phyloP scores from a whole-genome alignment of 768 basidiomycete species.

The Lactifluus echinatus region DNA sequence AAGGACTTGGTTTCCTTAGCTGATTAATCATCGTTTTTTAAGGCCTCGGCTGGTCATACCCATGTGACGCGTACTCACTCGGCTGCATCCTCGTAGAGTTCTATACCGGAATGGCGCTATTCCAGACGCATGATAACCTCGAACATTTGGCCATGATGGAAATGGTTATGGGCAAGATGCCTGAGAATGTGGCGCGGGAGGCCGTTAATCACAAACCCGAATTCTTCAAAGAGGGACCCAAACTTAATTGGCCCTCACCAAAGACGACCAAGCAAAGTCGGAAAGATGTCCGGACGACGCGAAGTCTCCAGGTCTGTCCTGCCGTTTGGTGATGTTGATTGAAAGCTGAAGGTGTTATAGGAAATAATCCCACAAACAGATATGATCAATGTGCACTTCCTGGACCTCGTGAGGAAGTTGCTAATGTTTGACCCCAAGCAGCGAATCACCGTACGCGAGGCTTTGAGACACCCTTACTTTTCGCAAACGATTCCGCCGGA shows the following conservation, averaged over 20 bases:
- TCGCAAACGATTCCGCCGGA: conserved; percentile 57
- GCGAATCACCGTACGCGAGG: conserved; percentile 82
- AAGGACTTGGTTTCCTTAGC: not conserved
- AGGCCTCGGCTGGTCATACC: conserved; percentile 98
- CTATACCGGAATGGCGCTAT: conserved; percentile 95
- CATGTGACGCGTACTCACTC: conserved; percentile 96
- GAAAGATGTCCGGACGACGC: conserved; percentile 87
- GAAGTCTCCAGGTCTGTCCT: conserved; percentile 57
- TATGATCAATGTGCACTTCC: conserved; percentile 66
- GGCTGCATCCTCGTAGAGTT: conserved; percentile 99
- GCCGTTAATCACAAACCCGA: conserved; percentile 80
- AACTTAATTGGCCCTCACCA: conserved; percentile 88
- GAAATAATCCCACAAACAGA: conserved; percentile 80
- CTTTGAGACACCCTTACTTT: conserved; percentile 85
- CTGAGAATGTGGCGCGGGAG: conserved; percentile 68
- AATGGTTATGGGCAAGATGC: conserved; percentile 98
- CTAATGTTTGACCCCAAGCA: conserved; percentile 85
- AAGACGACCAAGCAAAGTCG: conserved; percentile 83
- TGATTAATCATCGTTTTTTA: conserved; percentile 2
- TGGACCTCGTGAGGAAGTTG: conserved; percentile 80
- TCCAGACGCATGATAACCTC: conserved; percentile 98
- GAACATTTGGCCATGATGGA: conserved; percentile 99
- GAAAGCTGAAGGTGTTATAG: conserved; percentile 30
- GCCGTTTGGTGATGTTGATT: not conserved
- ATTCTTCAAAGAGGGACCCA: conserved; percentile 81